A percentile compares a stretch with the other conserved stretches of the same genome.
phyloP scores from a whole-genome alignment of 306 rosid genomes.

The Coriaria nepalensis region DNA sequence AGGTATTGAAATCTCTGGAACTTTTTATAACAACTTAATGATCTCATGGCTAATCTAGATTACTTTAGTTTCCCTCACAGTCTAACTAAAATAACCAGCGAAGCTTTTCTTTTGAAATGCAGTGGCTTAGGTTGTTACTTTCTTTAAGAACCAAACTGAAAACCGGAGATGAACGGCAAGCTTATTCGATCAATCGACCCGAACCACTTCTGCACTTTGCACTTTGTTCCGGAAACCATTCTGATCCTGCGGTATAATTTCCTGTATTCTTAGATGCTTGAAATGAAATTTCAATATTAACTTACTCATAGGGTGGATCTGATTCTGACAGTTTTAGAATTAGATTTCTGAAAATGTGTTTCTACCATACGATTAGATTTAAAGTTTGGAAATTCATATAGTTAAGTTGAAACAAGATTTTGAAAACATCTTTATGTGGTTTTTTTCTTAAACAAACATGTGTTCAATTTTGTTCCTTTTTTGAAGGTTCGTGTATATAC shows the following conservation, averaged over 20 bases:
- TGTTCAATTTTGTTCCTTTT: neutral
- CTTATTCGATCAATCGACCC: constrained; percentile 42
- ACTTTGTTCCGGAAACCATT: constrained; percentile 87
- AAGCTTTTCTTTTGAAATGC: constrained; percentile 10
- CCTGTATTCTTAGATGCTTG: neutral
- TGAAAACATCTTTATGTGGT: too few species aligned
- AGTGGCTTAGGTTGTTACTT: constrained; percentile 85
- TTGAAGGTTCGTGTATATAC: constrained; percentile 60
- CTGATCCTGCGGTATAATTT: constrained; percentile 75
- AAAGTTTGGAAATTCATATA: too few species aligned
- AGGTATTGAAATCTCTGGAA: constrained; percentile 27
- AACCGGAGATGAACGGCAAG: constrained; percentile 55
- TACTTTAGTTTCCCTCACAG: too few species aligned
- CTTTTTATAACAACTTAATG: neutral
- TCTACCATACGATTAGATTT: too few species aligned
- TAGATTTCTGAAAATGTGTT: too few species aligned
- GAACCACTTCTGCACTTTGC: constrained; percentile 87
- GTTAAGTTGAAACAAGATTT: too few species aligned
- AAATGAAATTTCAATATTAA: too few species aligned
- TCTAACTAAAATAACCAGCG: too few species aligned
- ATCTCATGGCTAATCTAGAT: too few species aligned
- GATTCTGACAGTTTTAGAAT: too few species aligned
- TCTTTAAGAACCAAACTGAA: constrained; percentile 55
- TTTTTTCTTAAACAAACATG: too few species aligned
- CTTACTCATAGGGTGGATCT: too few species aligned